Percentiles rank a stretch among this genome's conserved stretches.
Conservation (phyloP, 2,329 filamentous ascomycete species). For the Davidsoniella neocaledoniae region DNA sequence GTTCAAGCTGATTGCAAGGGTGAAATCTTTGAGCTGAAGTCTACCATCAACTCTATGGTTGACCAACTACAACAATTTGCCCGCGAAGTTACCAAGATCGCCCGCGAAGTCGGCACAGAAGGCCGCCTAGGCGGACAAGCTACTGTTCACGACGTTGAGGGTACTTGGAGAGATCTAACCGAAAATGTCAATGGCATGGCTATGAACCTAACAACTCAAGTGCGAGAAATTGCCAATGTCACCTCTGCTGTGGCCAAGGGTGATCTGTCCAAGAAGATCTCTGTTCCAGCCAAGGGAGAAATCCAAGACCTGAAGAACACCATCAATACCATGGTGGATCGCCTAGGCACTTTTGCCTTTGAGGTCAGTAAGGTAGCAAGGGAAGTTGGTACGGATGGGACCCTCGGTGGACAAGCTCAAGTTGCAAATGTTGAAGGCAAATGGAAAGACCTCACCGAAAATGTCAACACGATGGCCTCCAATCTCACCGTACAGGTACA, state of each 20-base stretch:
- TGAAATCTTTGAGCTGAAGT: conserved; percentile 88
- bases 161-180: conserved; percentile 92
- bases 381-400: conserved; percentile 92
- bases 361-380: conserved; percentile 91
- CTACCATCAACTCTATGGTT: conserved; percentile 98
- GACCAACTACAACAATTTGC: conserved; percentile 95
- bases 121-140: conserved; percentile 88
- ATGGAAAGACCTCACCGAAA: conserved; percentile 92
- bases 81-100: conserved; percentile 90
- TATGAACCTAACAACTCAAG: conserved; percentile 93
- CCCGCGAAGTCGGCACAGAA: conserved; percentile 90
- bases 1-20: conserved; percentile 85
- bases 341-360: conserved; percentile 85
- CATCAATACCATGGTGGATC: conserved; percentile 98
- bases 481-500: conserved; percentile 48
- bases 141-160: conserved; percentile 88
- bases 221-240: conserved; percentile 92
- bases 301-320: conserved; percentile 92
- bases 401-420: conserved; percentile 80
- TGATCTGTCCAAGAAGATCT: conserved; percentile 90
- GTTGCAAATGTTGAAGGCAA: conserved; percentile 93
- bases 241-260: conserved; percentile 89
- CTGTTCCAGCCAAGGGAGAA: conserved; percentile 83
- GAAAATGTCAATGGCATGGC: conserved; percentile 97
- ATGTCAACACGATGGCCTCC: conserved; percentile 62